Conservation (phyloP, 192 early-diverging fungal species). For the Backusella sp. region DNA sequence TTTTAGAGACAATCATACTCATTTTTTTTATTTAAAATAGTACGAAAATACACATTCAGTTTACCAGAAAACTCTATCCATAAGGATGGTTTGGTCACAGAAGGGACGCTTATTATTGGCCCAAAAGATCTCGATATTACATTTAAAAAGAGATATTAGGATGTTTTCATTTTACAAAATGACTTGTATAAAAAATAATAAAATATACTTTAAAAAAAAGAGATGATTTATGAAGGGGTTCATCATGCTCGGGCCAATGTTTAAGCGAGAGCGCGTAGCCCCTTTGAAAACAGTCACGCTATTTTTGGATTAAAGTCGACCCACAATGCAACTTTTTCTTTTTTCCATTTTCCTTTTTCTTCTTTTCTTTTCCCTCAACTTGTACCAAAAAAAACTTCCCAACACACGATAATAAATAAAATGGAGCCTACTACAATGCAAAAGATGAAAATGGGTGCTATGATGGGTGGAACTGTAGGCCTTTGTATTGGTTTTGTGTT, state of each 20-base stretch:
- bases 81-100: background rate
- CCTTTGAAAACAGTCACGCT: background rate
- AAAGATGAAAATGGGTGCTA: conserved; percentile 61
- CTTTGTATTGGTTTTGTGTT: conserved; percentile 61
- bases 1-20: background rate
- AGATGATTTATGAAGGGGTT: too few relatives aligned
- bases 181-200: too few relatives aligned
- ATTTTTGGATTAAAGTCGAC: background rate
- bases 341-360: background rate
- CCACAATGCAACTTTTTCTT: background rate
- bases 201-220: too few relatives aligned
- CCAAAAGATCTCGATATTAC: background rate
- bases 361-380: background rate
- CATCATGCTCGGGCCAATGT: background rate
- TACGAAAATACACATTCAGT: conserved; percentile 21
- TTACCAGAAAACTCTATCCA: conserved; percentile 23
- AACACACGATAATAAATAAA: background rate
- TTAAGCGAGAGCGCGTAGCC: background rate
- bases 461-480: conserved; percentile 64
- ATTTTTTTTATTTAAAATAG: background rate
- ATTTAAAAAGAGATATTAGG: conserved; percentile 20
- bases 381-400: background rate
- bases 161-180: background rate
- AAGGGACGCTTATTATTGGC: background rate
- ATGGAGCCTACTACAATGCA: conserved; percentile 57